Conservation (phyloP, 306 rosid genomes). For the Sicyos baderoa region DNA sequence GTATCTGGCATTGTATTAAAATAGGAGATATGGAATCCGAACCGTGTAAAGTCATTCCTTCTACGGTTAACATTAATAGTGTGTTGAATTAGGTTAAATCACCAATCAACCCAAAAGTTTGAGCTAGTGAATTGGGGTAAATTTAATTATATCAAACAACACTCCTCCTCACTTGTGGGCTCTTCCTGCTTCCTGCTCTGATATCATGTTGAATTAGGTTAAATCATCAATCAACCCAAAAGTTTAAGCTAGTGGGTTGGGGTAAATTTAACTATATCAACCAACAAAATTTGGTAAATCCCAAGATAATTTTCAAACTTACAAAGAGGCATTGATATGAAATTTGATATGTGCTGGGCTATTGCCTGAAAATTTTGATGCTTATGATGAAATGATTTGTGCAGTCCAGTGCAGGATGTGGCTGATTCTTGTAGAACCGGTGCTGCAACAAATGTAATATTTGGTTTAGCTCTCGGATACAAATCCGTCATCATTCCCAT, state of each 20-base stretch:
- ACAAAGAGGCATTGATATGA: neutral
- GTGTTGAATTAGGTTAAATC: too few species aligned
- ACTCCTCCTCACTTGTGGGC: too few species aligned
- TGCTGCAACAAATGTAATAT: conserved; percentile 60
- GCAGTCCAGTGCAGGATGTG: conserved; percentile 72
- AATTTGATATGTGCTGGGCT: conserved; percentile 7
- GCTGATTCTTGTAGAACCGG: conserved; percentile 77
- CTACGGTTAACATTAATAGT: neutral
- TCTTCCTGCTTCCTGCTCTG: too few species aligned
- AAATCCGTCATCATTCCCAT: conserved; percentile 62
- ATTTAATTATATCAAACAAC: too few species aligned
- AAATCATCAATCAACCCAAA: too few species aligned
- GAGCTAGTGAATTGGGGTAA: too few species aligned
- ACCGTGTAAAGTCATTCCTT: neutral
- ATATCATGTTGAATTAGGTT: too few species aligned
- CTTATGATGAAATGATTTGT: conserved; percentile 23
- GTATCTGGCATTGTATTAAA: neutral
- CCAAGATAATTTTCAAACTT: neutral
- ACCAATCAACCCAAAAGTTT: too few species aligned
- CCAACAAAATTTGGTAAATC: neutral
- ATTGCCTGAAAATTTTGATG: neutral
- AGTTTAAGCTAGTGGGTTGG: too few species aligned
- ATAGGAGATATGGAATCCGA: neutral
- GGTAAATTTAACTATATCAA: too few species aligned
- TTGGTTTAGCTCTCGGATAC: conserved; percentile 61